Evolutionary conservation across 345 rosid species (phyloP).

Genomic region (Atalantia buxifolia): DNA sequence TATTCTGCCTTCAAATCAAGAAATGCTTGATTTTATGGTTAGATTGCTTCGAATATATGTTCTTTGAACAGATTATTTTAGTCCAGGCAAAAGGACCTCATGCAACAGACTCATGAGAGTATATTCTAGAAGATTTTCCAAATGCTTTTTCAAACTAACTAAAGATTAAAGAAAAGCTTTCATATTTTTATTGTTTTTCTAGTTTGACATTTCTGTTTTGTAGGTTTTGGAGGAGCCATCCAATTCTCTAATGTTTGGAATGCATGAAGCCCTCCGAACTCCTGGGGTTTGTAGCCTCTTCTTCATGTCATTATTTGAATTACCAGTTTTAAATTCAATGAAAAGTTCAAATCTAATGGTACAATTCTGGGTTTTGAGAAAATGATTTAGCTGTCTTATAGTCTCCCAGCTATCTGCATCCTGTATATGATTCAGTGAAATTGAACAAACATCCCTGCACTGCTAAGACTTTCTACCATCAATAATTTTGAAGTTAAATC

Average conservation of each 20-base stretch:
- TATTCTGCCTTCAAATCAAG: neutral
- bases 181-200: neutral
- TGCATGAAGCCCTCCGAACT: slow-evolving; percentile 57
- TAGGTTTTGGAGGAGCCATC: slow-evolving; percentile 62
- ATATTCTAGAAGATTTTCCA: neutral
- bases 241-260: slow-evolving; percentile 39
- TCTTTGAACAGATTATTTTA: neutral
- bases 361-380: neutral
- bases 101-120: neutral
- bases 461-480: too few relatives aligned
- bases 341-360: neutral
- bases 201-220: slow-evolving; percentile 15
- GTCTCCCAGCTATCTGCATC: neutral
- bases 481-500: neutral
- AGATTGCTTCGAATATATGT: neutral
- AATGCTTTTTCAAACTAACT: neutral
- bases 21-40: neutral
- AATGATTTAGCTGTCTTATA: neutral
- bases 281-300: slow-evolving; percentile 66
- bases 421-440: neutral
- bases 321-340: neutral
- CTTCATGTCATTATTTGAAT: neutral
- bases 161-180: neutral
- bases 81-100: neutral
- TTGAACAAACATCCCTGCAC: neutral